Evolutionary conservation across 1,284 basidiomycete species (phyloP), one percentile per base, ranked within the genome.

Genomic region (Tetrapyrgos nigripes): DNA sequence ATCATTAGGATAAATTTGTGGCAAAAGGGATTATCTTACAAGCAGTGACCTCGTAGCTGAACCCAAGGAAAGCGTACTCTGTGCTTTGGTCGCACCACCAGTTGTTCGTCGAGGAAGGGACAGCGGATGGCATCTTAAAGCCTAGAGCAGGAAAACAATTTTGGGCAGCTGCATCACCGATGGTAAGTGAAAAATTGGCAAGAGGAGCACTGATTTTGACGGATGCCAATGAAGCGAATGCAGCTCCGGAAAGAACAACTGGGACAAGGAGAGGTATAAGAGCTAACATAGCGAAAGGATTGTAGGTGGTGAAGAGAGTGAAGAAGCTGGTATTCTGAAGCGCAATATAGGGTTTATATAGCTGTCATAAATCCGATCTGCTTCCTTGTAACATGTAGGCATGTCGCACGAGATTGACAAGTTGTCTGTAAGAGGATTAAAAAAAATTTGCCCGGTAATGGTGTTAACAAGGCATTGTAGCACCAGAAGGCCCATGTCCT

Each of bases 41-140:
- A 9, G 70, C 73, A 49, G 85, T 84, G 24, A 91, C 78, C 67
- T 88, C 86, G 62, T 91, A 91, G 66, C 87, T 88, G 72, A 91
- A 87, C 1, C 88, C 89, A 43, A 91, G 73, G 68, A 91, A 91
- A 0, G 82, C 89, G 61, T 89, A 91, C 66, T 91, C 89, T 1
- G 80, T 83, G 56, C 73, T 73, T 44, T 73, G 68, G 57, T 81
- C 70, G 67, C 89, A 91, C 89, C 89, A 91, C 89, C 89, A 91
- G 60, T 78, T 78, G 51, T 77, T 75, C 28, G 77, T 57, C 1
- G 81, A 80, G 3, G 66, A 61, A 0, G 87, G 87, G 8, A 81
- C 67, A 3, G 64, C 57, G 0, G 70, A 67, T 2, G 89, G 89
- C 82, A 83, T 87, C 17, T 67, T 68, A 66, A 90, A 91, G 1